A percentile compares a stretch with the other conserved stretches of the same genome.
phyloP scores from a whole-genome alignment of 192 early-diverging fungal genomes.

The Lobosporangium transversale region DNA sequence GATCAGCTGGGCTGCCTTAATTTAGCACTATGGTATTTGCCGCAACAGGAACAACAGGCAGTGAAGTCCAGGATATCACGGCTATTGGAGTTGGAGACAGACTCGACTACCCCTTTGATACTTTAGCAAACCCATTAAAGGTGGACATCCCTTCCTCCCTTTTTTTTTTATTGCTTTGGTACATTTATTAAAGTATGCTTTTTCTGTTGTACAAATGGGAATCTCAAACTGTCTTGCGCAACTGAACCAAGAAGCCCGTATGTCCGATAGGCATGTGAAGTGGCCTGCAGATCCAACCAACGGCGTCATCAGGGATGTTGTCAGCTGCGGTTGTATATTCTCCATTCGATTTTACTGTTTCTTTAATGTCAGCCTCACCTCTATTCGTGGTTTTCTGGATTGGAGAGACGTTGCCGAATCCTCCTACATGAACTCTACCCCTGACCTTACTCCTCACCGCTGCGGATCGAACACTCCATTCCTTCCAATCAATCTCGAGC shows the following conservation, averaged over 20 bases:
- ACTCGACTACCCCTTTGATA: too few relatives aligned
- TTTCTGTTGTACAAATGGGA: too few relatives aligned
- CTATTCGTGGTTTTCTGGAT: constrained; percentile 1
- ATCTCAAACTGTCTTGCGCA: constrained; percentile 60
- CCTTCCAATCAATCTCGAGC: constrained; percentile 60
- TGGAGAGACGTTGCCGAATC: constrained; percentile 23
- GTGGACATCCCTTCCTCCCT: background rate
- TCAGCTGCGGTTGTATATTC: constrained; percentile 15
- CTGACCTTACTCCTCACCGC: constrained; percentile 56
- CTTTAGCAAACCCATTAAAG: too few relatives aligned
- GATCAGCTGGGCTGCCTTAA: constrained; percentile 15
- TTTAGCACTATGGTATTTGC: constrained; percentile 11
- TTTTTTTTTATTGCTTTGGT: too few relatives aligned
- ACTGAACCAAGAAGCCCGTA: constrained; percentile 64
- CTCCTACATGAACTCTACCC: constrained; percentile 46
- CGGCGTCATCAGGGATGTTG: constrained; percentile 35
- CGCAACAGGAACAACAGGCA: constrained; percentile 28
- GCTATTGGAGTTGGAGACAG: background rate
- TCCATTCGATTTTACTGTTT: background rate
- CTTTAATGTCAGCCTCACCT: background rate
- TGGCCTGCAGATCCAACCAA: constrained; percentile 60
- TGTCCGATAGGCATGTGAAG: constrained; percentile 60
- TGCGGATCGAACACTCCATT: constrained; percentile 62
- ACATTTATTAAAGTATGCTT: too few relatives aligned
- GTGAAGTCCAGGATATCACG: constrained; percentile 14